Evolutionary conservation across 257 asterid genomes (phyloP), one percentile per base, ranked within the genome.

Genomic region (Avicennia marina): DNA sequence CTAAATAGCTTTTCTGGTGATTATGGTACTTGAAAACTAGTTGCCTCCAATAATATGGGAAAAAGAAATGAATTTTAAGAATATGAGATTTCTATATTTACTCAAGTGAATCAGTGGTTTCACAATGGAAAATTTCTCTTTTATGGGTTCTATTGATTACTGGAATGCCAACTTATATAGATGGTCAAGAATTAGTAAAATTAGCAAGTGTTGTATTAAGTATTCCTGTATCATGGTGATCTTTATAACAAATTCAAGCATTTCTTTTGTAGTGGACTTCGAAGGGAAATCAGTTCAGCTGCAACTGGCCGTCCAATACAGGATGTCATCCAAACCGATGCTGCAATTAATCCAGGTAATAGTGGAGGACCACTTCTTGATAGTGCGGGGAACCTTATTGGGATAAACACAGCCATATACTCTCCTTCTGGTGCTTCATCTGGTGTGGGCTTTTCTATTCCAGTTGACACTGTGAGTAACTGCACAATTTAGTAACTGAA

Each of bases 391-490:
- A 89, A 61, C 62, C 96, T 93, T 46, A 89, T 93, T 45, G 99
- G 99, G 55, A 89, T 93, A 78, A 93, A 93, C 71, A 93, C 99
- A 39, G 98, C 98, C 66, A 91, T 91, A 76, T 91, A 91, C 76
- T 93, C 99, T 59, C 99, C 99, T n/a, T n/a, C n/a, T 11, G 98
- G 99, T 62, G 97, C 97, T 72, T 93, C 99, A 25, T 89, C 99
- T 69, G 99, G 97, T 47, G 99, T 93, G 61, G 99, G 99, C 53
- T 93, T 93, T 75, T 93, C 99, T 17, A 93, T 93, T 73, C 99
- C 99, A 25, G 97, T 93, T 67, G 99, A 93, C 81, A 93, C 97
- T 49, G 99, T 93, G 62, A 80, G 95, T 33, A 25, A 2, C 5
- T n/a, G n/a, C n/a, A n/a, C 10, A 36, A 54, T 40, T 44, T 68